Evolutionary conservation across 108 stramenopile species (phyloP), one percentile per base, ranked within the genome.

Genomic region (Cyclostephanos invisitatus): DNA sequence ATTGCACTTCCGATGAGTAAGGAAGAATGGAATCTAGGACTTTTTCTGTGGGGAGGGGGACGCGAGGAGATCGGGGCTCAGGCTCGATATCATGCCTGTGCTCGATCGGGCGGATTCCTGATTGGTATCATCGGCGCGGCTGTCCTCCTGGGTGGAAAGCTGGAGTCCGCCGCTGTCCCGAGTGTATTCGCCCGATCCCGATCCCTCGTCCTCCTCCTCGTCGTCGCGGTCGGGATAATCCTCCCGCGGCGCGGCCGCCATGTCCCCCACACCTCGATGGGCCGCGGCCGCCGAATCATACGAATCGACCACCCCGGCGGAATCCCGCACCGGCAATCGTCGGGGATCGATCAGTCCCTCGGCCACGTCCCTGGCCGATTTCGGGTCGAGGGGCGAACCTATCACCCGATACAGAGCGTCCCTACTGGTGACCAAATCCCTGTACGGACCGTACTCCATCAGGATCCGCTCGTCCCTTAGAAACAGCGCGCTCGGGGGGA

Each of bases 401-500:
- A 89, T 54, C 35, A 89, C 78, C 47, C 76, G 54, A 64, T 84
- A 69, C 58, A 80, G 35, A 40, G 54, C 62, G 17, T 75, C 76
- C 35, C 38, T 57, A 51, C 86, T 67, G 11, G 53, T 64, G 21
- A 78, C 83, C 36, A 90, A 67, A 35, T 76, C 68, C n/a, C 80
- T 78, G 74, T 91, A 94, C 11, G 86, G 82, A 37, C 74, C 66
- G 64, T 85, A 80, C 17, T 85, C 74, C 75, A 85, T 79, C 68
- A 94, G 68, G 27, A 70, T 57, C 40, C 46, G 18, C 46, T 80
- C 80, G 25, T 80, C 80, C 58, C 21, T 74, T 42, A 56, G n/a
- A 68, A 80, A 80, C 1, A 58, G 54, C 59, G 65, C 14, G 24
- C 55, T 59, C 8, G 22, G 29, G 7, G 14, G 38, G 44, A 7